Evolutionary conservation across 2,329 filamentous ascomycete genomes (phyloP).

Genomic region (Capronia epimyces): DNA sequence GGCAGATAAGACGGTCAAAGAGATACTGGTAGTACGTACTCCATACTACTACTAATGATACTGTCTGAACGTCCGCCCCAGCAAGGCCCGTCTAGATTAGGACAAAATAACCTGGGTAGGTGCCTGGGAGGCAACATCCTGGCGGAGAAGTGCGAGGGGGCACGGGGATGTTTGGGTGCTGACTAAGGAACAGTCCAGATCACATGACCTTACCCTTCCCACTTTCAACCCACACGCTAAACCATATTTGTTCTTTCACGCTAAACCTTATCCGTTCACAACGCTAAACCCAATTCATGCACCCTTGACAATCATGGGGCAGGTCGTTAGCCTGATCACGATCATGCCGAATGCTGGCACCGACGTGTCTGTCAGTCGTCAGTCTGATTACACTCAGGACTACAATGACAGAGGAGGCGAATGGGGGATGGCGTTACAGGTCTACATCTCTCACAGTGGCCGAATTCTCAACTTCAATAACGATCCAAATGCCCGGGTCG

Average conservation of each 20-base stretch:
- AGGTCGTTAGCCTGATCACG: not conserved
- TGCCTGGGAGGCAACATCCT: no score
- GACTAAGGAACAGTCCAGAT: not conserved
- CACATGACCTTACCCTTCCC: not conserved
- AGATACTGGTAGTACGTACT: no score
- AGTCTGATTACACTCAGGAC: not conserved
- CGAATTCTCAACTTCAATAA: conserved; percentile 56
- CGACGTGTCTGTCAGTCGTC: not conserved
- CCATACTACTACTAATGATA: no score
- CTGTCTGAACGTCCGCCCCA: no score
- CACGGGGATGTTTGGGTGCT: not conserved
- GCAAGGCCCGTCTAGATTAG: no score
- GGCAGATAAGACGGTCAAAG: no score
- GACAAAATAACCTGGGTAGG: no score
- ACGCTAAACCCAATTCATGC: not conserved
- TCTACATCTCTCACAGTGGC: conserved; percentile 90
- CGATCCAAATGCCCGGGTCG: conserved; percentile 46
- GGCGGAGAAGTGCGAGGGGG: no score
- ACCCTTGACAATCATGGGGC: not conserved
- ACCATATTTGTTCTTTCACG: not conserved
- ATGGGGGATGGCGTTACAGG: conserved; percentile 68
- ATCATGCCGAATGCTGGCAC: not conserved
- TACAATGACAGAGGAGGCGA: conserved; percentile 9
- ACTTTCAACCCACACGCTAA: not conserved
- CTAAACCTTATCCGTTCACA: not conserved